Percentiles rank a stretch among this genome's conserved stretches.
Conservation (phyloP, 1,284 basidiomycete genomes). For the Ceratobasidium theobromae region DNA sequence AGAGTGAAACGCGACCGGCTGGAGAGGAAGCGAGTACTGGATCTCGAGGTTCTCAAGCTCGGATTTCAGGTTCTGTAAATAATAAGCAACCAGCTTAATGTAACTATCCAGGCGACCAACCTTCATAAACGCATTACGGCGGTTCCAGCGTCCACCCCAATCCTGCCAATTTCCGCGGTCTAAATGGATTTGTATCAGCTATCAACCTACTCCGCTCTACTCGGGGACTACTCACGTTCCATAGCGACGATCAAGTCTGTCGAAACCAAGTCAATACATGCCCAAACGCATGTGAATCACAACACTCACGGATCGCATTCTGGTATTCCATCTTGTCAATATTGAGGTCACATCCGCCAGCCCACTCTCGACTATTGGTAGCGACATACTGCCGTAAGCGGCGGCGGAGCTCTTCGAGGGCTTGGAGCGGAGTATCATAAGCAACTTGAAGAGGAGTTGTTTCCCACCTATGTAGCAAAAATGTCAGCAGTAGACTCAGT, state of each 20-base stretch:
- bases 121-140: conserved; percentile 38
- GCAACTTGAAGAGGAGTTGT: conserved; percentile 63
- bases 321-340: conserved; percentile 62
- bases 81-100: not conserved
- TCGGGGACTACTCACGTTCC: conserved; percentile 59
- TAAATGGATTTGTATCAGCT: conserved; percentile 38
- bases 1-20: conserved; percentile 60
- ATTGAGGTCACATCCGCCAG: conserved; percentile 34
- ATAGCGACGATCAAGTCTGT: conserved; percentile 62
- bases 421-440: conserved; percentile 66
- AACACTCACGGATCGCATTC: conserved; percentile 54
- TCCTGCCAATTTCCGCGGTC: conserved; percentile 84
- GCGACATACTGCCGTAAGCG: conserved; percentile 63
- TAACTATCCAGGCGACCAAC: conserved; percentile 7
- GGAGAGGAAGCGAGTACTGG: conserved; percentile 66
- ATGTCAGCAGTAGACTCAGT: conserved; percentile 36
- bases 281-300: no score
- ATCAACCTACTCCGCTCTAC: not conserved
- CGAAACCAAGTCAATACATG: not conserved
- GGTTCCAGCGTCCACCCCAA: conserved; percentile 67
- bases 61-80: conserved; percentile 60
- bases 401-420: conserved; percentile 63
- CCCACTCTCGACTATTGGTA: conserved; percentile 73
- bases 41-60: conserved; percentile 72
- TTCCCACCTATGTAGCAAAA: conserved; percentile 68